Evolutionary conservation across 495 filamentous ascomycete species (phyloP).

Genomic region (Neurospora sp.): DNA sequence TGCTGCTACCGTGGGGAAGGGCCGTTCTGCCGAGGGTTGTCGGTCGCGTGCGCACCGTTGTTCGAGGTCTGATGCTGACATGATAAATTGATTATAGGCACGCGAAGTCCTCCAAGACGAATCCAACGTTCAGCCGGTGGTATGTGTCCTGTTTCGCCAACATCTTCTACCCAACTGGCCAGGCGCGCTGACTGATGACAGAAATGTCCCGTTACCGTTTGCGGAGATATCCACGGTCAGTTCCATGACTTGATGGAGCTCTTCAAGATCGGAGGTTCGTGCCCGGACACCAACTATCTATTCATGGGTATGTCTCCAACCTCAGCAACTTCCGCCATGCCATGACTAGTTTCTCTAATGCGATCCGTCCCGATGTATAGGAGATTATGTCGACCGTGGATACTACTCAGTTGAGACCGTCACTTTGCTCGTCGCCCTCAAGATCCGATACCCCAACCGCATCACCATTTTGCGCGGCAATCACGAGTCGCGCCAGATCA

Average conservation of each 20-base stretch:
- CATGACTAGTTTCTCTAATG: background rate
- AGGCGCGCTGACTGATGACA: slow-evolving; percentile 21
- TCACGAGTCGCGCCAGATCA: slow-evolving; percentile 96
- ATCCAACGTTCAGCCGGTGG: slow-evolving; percentile 97
- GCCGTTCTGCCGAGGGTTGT: background rate
- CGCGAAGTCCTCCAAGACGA: slow-evolving; percentile 94
- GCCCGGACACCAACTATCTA: slow-evolving; percentile 89
- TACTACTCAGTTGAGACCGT: slow-evolving; percentile 97
- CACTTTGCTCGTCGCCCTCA: slow-evolving; percentile 84
- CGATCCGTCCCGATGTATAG: slow-evolving; percentile 26
- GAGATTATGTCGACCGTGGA: slow-evolving; percentile 93
- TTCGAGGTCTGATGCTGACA: background rate
- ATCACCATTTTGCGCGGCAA: slow-evolving; percentile 96
- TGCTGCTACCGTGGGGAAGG: background rate
- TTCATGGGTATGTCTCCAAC: slow-evolving; percentile 65
- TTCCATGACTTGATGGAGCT: slow-evolving; percentile 93
- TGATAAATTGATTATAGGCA: slow-evolving; percentile 46
- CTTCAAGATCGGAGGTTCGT: slow-evolving; percentile 84
- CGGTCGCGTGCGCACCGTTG: slow-evolving; percentile 9
- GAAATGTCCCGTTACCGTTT: slow-evolving; percentile 93
- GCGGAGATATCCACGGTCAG: slow-evolving; percentile 89
- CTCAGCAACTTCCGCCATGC: background rate
- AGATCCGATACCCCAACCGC: slow-evolving; percentile 91
- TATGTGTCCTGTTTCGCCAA: slow-evolving; percentile 40
- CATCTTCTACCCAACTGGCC: background rate